A percentile compares a stretch with the other conserved stretches of the same genome.
Evolutionary conservation across 352 stramenopile species (phyloP).

Genomic region (Globisporangium recalcitrans): DNA sequence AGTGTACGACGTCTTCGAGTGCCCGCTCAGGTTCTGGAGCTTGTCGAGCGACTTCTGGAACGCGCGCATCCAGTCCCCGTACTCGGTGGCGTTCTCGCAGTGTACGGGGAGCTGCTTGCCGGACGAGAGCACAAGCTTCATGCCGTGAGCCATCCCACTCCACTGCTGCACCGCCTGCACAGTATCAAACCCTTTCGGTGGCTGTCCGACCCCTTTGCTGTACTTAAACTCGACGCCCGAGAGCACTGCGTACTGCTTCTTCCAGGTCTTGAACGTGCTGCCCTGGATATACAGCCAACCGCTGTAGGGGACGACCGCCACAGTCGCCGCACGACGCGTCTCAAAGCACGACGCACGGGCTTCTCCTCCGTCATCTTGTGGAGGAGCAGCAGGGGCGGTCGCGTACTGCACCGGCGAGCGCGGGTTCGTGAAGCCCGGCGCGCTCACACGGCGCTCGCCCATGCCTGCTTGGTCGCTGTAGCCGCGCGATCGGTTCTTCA

Average conservation of each 20-base stretch:
- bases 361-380: not conserved
- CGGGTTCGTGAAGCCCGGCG: constrained; percentile 23
- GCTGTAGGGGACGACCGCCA: constrained; percentile 51
- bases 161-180: constrained; percentile 38
- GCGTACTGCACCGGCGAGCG: constrained; percentile 17
- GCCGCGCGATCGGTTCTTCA: constrained; percentile 32
- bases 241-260: constrained; percentile 63
- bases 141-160: constrained; percentile 39
- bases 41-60: constrained; percentile 55
- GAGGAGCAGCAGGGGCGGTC: constrained; percentile 11
- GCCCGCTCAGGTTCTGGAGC: constrained; percentile 37
- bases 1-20: constrained; percentile 72
- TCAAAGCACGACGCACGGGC: constrained; percentile 57
- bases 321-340: constrained; percentile 42
- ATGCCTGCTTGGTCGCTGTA: constrained; percentile 49
- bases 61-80: constrained; percentile 42
- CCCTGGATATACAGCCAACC: constrained; percentile 65
- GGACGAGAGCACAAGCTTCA: constrained; percentile 50
- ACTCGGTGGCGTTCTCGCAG: constrained; percentile 37
- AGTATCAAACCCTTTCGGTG: constrained; percentile 63
- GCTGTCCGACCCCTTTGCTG: constrained; percentile 52
- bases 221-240: constrained; percentile 75
- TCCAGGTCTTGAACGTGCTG: constrained; percentile 62
- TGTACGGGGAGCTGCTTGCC: constrained; percentile 41
- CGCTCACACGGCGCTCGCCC: constrained; percentile 24